Base-by-base conservation (phyloP, 352 stramenopile genomes). In the Globisporangium middletonii region DNA sequence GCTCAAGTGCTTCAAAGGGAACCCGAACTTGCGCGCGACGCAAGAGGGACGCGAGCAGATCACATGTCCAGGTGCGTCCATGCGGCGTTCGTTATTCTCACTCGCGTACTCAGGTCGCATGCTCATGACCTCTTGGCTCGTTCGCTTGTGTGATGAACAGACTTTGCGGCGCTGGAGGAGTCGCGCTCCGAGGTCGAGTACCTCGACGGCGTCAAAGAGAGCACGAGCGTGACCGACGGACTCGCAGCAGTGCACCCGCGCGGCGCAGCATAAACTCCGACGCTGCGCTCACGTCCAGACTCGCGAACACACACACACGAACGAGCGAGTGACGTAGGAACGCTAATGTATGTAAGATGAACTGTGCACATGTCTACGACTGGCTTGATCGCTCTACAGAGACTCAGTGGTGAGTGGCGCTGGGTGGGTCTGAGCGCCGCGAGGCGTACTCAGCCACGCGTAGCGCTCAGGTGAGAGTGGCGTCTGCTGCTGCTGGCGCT, bases 131-230 rank as follows among this genome's bases (percentile, higher is more conserved):
- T 19, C 3, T 35, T 54, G 46, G 45, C 30, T 30, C 23, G 4
- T 62, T 1, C 23, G 2, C 9, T 2, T 50, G 26, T 62, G 19
- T 42, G 27, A 50, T 19, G 1, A 15, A n/a, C 43, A 87, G 79
- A 85, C 53, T 87, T 89, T 46, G n/a, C 57, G n/a, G 60, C 65
- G 43, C 59, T 88, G 28, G 78, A 86, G 54, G 79, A 89, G 55
- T 82, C 75, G 46, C 75, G 79, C 23, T 76, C 74, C 12, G 67
- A 72, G 52, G 57, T 84, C 53, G 71, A 70, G 30, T 84, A 78
- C 52, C 47, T 84, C 19, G 72, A 71, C 18, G 74, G 74, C 49
- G 74, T 74, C 16, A 60, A 72, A 50, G 37, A 7, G 46, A 54
- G 11, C 30, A 50, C 19, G 56, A 64, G 44, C 42, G 52, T 43